These are phyloP conservation scores for Dictyostelium capitatum DNA, from an alignment of 78 protist genomes.

Conservation along the genomic window DNA sequence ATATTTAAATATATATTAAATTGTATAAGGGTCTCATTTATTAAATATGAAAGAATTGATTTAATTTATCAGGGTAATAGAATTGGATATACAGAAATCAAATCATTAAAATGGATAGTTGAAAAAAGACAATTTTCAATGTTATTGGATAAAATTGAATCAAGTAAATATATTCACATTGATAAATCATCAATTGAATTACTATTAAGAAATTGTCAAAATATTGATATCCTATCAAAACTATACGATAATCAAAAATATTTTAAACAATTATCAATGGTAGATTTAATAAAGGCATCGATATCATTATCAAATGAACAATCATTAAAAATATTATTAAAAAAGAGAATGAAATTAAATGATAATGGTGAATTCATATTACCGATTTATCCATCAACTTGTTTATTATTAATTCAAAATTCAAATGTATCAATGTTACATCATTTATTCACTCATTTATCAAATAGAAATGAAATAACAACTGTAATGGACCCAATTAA, in stretches of 20 bases:
- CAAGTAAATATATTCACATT: neutral
- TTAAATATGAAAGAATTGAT: neutral
- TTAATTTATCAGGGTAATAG: neutral
- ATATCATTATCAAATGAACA: neutral
- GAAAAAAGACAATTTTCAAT: neutral
- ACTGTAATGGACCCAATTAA: neutral
- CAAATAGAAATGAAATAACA: neutral
- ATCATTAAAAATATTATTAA: neutral
- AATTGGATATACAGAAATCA: neutral
- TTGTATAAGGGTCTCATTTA: neutral
- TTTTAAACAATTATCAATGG: neutral
- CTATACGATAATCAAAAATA: neutral
- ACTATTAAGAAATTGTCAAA: neutral
- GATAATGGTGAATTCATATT: neutral
- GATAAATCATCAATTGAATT: neutral
- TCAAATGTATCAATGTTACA: neutral
- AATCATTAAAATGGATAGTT: neutral
- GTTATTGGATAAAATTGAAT: neutral
- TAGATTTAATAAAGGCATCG: neutral
- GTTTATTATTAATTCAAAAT: neutral
- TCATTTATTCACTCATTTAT: neutral
- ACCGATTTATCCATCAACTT: neutral
- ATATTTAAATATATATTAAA: neutral
- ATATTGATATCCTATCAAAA: too few species aligned
- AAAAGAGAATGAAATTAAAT: neutral